Base-by-base conservation (phyloP, 2,329 filamentous ascomycete genomes). In the Sporothrix humicola region DNA sequence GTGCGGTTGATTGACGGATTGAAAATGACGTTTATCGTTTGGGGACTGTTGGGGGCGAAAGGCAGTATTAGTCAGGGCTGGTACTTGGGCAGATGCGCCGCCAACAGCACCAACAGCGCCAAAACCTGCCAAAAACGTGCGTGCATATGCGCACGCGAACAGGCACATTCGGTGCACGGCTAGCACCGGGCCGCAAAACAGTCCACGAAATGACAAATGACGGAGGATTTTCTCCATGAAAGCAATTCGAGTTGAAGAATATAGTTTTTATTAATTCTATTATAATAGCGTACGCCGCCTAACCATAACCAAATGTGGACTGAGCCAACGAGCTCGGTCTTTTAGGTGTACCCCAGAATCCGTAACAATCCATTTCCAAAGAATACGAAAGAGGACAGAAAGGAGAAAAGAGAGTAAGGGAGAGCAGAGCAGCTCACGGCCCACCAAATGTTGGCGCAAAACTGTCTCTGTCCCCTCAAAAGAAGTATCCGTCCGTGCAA, bases 181-280 rank as follows among this genome's bases (percentile, higher is more conserved):
- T 66, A 66, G 42, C 6, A 48, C 42, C 61, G 61, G 61, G 61
- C 61, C 61, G 42, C 12, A 26, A 13, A 42, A 48, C 31, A 37
- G 31, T 37, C 7, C 7, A n/a, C 1, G n/a, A 46, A 7, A 13
- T 65, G n/a, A 17, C 12, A 48, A n/a, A n/a, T 52, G 48, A 17
- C 15, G 48, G 15, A 52, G 37, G 56, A n/a, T 12, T 10, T 48
- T 48, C 8, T 31, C 4, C 15, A 20, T 1, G 48, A 52, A 17
- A 52, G 15, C 6, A 12, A 15, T 15, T 52, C 15, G 15, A 17
- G 48, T 52, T 17, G 15, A 17, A 52, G n/a, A 17, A 17, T 17
- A 52, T 15, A 52, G 48, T 52, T 52, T 52, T 52, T 52, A 52
- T 52, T 52, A n/a, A 52, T 52, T 52, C 48, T 52, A 52, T 52